Base-by-base conservation (phyloP, 305 asterid species). In the Salvia sclarea region DNA sequence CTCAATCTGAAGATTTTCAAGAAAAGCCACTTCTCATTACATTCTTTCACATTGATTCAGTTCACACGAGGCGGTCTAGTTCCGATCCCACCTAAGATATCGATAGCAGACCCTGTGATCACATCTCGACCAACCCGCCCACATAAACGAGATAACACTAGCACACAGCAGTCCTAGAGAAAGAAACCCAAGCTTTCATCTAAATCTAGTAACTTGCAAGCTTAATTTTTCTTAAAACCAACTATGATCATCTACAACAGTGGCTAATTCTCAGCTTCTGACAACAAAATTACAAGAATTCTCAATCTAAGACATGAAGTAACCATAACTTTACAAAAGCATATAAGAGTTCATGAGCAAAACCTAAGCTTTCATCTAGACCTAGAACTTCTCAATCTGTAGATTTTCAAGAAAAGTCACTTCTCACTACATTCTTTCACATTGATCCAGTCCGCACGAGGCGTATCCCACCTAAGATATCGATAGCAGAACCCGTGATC, bases 331-430 rank as follows among this genome's bases (percentile, higher is more conserved):
- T n/a, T 14, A 5, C 10, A 50, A 31, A 9, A 61, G 50, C 64
- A 31, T 31, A 31, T 7, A 9, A 33, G 49, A 22, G 31, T 57
- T 56, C 47, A 22, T 7, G 44, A 45, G 13, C 28, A n/a, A 67
- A 77, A 61, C 35, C 60, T 61, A 52, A 25, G 13, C 45, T 69
- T 60, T 59, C 66, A 73, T 52, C 64, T 38, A 69, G 40, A 49
- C 50, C 61, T 38, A 52, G 70, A 52, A 64, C 61, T 56, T 53
- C 53, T 64, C 67, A 49, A 58, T 17, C 60, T 50, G 37, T 25
- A 45, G 55, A 53, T 24, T 65, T 52, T 41, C 56, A 43, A 1
- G 17, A 55, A 21, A 25, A 16, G 25, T 47, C 55, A 43, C 14
- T 41, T 22, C 67, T 20, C 16, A 21, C 43, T 30, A 48, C 33